Evolutionary conservation across 139 green algal species (phyloP), one percentile per base, ranked within the genome.

Genomic region (Chlamydomonas eustigma): DNA sequence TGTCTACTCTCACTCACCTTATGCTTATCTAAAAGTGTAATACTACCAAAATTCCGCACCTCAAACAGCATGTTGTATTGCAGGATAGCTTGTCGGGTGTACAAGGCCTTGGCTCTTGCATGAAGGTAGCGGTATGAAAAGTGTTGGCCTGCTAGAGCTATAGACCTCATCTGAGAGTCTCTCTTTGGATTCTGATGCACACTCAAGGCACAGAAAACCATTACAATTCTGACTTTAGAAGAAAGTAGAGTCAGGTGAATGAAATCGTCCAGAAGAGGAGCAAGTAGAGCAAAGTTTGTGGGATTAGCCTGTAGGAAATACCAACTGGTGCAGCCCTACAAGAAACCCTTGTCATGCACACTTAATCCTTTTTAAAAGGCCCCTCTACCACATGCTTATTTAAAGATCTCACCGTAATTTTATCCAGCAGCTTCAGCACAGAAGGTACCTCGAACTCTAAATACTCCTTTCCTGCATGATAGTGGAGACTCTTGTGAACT

Each of bases 41-140:
- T n/a, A n/a, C n/a, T n/a, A n/a, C n/a, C n/a, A n/a, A n/a, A n/a
- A n/a, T n/a, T n/a, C n/a, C n/a, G n/a, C n/a, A 58, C 44, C 44
- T 58, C 44, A 58, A 58, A 58, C 44, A 58, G 44, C 44, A 18
- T 58, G 44, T 58, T 58, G 18, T 58, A 58, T 58, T 58, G 44
- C 12, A 58, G 12, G 44, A 58, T 58, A 18, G 44, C 44, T 58
- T 58, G 44, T 18, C 44, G 12, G 12, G 18, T 58, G 18, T 58
- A 28, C 12, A 58, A 58, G 44, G 44, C 44, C 18, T 58, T 58
- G 18, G 44, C 44, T 28, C 12, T 12, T 18, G 12, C 12, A 18
- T 58, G 18, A 12, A 58, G 44, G 44, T 58, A 58, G 12, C 44
- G 12, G 44, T 58, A 58, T 18, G 44, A 12, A 58, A 58, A 58